These are phyloP conservation scores for Hymenotorrendiella dingleyae DNA, from an alignment of 2,329 filamentous ascomycete genomes.

Conservation along the genomic window DNA sequence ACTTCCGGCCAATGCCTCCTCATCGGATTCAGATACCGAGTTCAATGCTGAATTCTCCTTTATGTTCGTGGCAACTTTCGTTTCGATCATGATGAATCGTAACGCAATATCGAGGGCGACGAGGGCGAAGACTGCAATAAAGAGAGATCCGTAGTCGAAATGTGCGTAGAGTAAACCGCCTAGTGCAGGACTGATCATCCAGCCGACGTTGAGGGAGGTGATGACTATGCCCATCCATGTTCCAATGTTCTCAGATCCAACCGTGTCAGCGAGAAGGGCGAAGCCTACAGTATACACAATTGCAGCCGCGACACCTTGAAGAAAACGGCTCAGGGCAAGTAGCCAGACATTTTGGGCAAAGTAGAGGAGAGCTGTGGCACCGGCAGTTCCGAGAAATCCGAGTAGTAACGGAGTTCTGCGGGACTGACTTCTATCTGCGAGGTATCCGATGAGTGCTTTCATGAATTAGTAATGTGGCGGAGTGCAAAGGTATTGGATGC, in stretches of 20 bases:
- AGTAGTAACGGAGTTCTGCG: slow-evolving; percentile 55
- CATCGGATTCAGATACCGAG: too few relatives aligned
- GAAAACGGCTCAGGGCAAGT: slow-evolving; percentile 2
- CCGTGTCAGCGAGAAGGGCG: slow-evolving; percentile 6
- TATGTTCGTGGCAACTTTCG: slow-evolving; percentile 40
- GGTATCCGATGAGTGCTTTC: slow-evolving; percentile 8
- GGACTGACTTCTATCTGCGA: slow-evolving; percentile 54
- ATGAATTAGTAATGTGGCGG: background rate
- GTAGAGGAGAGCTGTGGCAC: slow-evolving; percentile 56
- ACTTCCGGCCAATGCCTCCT: too few relatives aligned
- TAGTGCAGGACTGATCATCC: slow-evolving; percentile 4
- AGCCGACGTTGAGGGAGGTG: background rate
- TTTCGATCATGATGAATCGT: slow-evolving; percentile 51
- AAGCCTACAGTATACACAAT: slow-evolving; percentile 6
- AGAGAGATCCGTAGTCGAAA: slow-evolving; percentile 54
- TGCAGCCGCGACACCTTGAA: slow-evolving; percentile 5
- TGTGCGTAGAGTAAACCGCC: slow-evolving; percentile 14
- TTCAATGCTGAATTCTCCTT: slow-evolving; percentile 28
- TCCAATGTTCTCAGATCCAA: slow-evolving; percentile 4
- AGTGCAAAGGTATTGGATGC: background rate
- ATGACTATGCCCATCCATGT: slow-evolving; percentile 2
- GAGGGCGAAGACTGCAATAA: slow-evolving; percentile 48
- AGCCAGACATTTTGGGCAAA: slow-evolving; percentile 30
- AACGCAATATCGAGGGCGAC: slow-evolving; percentile 48
- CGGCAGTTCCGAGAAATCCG: slow-evolving; percentile 40